phyloP scores from a whole-genome alignment of 495 filamentous ascomycete species.

The Aspergillus haitiensis region DNA sequence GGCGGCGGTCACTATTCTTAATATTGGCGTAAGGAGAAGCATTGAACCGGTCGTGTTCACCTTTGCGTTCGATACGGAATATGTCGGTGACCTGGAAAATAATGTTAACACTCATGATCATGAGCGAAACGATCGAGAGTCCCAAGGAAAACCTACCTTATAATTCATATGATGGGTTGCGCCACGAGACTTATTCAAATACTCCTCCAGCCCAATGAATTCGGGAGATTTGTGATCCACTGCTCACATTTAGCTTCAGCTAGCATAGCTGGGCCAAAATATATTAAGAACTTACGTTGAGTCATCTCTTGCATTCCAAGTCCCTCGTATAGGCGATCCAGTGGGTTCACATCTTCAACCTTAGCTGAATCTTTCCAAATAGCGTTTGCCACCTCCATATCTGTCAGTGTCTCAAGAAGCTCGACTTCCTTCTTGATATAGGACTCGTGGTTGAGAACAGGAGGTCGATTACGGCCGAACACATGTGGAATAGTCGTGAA shows the following conservation, averaged over 20 bases:
- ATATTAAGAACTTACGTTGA: slow-evolving; percentile 36
- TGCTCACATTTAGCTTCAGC: slow-evolving; percentile 18
- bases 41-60: slow-evolving; percentile 68
- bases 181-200: slow-evolving; percentile 64
- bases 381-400: slow-evolving; percentile 78
- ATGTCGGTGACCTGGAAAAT: slow-evolving; percentile 60
- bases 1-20: slow-evolving; percentile 58
- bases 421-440: slow-evolving; percentile 72
- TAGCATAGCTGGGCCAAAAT: not conserved
- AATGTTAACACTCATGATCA: slow-evolving; percentile 7
- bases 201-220: slow-evolving; percentile 61
- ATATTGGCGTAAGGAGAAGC: slow-evolving; percentile 49
- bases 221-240: slow-evolving; percentile 60
- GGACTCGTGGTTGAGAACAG: slow-evolving; percentile 53
- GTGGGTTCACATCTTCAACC: slow-evolving; percentile 53
- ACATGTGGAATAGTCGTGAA: slow-evolving; percentile 80
- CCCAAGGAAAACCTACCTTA: slow-evolving; percentile 23
- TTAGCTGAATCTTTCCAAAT: slow-evolving; percentile 68
- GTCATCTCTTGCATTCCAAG: slow-evolving; percentile 76
- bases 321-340: slow-evolving; percentile 70
- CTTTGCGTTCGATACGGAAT: slow-evolving; percentile 77
- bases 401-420: slow-evolving; percentile 71
- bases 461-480: slow-evolving; percentile 73
- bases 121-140: slow-evolving; percentile 5
- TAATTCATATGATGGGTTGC: slow-evolving; percentile 59